Evolutionary conservation across 192 early-diverging fungal genomes (phyloP).

Genomic region (Gryganskiella cystojenkinii): DNA sequence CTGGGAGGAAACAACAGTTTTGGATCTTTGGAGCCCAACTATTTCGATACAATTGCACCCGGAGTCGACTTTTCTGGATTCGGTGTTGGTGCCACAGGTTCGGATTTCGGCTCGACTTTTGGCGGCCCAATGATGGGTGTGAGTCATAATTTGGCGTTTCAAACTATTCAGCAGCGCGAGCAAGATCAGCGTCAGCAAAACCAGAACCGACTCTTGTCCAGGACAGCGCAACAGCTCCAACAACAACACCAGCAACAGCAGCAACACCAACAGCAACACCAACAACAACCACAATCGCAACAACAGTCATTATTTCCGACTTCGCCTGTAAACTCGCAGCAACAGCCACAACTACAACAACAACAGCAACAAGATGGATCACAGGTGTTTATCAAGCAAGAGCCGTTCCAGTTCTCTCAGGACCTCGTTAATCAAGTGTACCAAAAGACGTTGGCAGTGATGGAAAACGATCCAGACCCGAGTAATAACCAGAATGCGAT

Average conservation of each 20-base stretch:
- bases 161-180: conserved; percentile 19
- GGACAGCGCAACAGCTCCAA: conserved; percentile 14
- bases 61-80: conserved; percentile 51
- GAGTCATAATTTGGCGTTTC: conserved; percentile 24
- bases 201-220: conserved; percentile 3
- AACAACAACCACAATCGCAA: background rate
- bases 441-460: conserved; percentile 44
- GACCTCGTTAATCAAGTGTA: conserved; percentile 52
- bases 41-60: conserved; percentile 24
- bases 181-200: conserved; percentile 31
- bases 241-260: conserved; percentile 6
- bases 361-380: conserved; percentile 19
- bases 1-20: conserved; percentile 49
- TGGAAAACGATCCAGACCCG: conserved; percentile 16
- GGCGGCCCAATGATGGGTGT: conserved; percentile 19
- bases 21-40: conserved; percentile 32
- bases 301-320: background rate
- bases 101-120: conserved; percentile 18
- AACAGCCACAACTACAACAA: conserved; percentile 5
- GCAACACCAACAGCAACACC: background rate
- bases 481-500: conserved; percentile 8
- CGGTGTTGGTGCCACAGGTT: conserved; percentile 44
- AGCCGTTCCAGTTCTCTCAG: conserved; percentile 44
- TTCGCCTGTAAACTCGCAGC: background rate
- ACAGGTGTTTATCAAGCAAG: conserved; percentile 38